A percentile compares a stretch with the other conserved stretches of the same genome.
These are phyloP conservation scores for Corymbia citriodora DNA, from an alignment of 441 rosid species.

Conservation along the genomic window DNA sequence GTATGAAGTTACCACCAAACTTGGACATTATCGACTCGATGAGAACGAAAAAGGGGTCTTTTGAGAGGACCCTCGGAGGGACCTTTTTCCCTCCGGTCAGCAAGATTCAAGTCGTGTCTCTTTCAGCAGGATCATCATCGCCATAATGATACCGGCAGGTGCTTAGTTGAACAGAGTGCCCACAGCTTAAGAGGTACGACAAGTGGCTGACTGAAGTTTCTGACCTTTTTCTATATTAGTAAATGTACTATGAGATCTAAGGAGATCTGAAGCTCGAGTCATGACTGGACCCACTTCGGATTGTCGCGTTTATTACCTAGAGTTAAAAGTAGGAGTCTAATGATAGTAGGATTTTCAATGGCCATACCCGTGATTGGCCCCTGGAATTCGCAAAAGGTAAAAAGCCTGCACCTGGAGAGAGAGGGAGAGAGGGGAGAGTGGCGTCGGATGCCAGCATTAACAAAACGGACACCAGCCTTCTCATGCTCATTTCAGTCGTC, in stretches of 20 bases:
- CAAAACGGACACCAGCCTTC: not conserved
- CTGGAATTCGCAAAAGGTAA: not conserved
- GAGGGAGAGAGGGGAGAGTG: not conserved
- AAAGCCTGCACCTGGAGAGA: not conserved
- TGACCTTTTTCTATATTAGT: not conserved
- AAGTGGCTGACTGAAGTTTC: not conserved
- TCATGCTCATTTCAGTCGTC: not conserved
- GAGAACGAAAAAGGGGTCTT: not conserved
- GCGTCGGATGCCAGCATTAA: no score
- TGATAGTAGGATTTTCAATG: not conserved
- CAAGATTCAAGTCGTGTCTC: not conserved
- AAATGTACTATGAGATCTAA: not conserved
- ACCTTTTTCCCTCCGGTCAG: not conserved
- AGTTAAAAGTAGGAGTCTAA: not conserved
- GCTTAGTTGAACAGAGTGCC: not conserved
- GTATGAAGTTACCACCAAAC: not conserved
- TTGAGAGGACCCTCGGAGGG: not conserved
- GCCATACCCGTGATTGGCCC: not conserved
- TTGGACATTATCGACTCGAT: not conserved
- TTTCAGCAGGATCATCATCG: not conserved
- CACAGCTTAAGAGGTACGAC: not conserved
- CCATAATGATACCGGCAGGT: not conserved
- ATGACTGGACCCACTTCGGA: not conserved
- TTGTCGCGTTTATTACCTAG: not conserved
- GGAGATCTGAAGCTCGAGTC: not conserved